Conservation (phyloP, 768 basidiomycete species). For the Tulasnella sp. region DNA sequence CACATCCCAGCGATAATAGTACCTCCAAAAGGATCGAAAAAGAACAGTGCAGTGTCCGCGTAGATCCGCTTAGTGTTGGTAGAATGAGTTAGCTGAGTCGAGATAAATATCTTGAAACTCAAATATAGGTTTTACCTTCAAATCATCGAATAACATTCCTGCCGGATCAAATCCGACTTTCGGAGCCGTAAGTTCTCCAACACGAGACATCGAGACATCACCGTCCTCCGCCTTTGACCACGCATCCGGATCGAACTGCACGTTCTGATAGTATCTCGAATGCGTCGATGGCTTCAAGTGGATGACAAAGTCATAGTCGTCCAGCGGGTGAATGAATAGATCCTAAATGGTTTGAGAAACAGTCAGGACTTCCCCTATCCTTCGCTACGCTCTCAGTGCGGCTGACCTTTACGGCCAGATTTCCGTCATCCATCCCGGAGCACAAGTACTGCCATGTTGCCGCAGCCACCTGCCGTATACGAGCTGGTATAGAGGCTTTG, state of each 20-base stretch:
- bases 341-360: constrained; percentile 41
- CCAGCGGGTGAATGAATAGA: constrained; percentile 76
- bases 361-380: background rate
- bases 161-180: constrained; percentile 79
- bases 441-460: constrained; percentile 60
- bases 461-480: constrained; percentile 63
- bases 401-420: constrained; percentile 53
- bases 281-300: constrained; percentile 57
- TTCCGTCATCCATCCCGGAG: constrained; percentile 42
- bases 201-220: background rate
- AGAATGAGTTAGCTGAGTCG: background rate
- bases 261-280: constrained; percentile 67
- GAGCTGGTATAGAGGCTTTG: constrained; percentile 60
- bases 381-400: background rate
- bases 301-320: constrained; percentile 80
- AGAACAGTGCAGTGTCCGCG: constrained; percentile 69
- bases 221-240: background rate
- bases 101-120: background rate
- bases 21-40: constrained; percentile 78
- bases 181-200: constrained; percentile 19
- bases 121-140: constrained; percentile 49
- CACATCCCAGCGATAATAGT: constrained; percentile 73
- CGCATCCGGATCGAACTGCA: constrained; percentile 41
- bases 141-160: constrained; percentile 52
- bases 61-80: constrained; percentile 49